Evolutionary conservation across 1,139 yeast genomes (phyloP).

Genomic region (Yamadazyma sp.): DNA sequence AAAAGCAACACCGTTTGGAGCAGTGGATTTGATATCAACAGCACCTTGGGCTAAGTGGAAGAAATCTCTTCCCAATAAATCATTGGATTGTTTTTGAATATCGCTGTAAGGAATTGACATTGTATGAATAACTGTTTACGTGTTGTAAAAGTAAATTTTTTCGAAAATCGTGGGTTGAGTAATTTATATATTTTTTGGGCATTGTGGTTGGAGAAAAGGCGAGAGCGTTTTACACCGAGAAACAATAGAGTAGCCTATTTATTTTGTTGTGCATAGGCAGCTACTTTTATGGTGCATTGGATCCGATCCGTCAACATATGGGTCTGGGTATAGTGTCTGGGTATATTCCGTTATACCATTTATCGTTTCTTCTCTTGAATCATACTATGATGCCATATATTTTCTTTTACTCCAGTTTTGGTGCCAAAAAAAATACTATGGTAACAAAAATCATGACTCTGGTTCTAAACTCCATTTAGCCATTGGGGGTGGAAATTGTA

Average conservation of each 20-base stretch:
- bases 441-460: neutral
- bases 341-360: too few species aligned
- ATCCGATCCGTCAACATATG: too few species aligned
- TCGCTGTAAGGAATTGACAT: slow-evolving; percentile 70
- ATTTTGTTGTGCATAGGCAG: too few species aligned
- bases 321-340: too few species aligned
- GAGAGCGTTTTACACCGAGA: neutral
- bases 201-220: slow-evolving; percentile 3
- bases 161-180: slow-evolving; percentile 6
- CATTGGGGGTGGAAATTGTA: neutral
- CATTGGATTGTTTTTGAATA: slow-evolving; percentile 87
- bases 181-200: slow-evolving; percentile 6
- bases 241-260: neutral
- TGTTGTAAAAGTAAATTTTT: slow-evolving; percentile 1
- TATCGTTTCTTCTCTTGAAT: too few species aligned
- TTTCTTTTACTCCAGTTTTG: neutral
- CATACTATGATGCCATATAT: too few species aligned
- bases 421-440: neutral
- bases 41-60: slow-evolving; percentile 88
- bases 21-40: slow-evolving; percentile 85
- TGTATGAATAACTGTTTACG: slow-evolving; percentile 1
- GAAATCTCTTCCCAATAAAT: slow-evolving; percentile 87
- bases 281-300: too few species aligned
- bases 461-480: neutral
- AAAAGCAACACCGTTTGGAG: slow-evolving; percentile 96